phyloP scores from a whole-genome alignment of 306 rosid genomes.

The Cyclanthera cordifolia region DNA sequence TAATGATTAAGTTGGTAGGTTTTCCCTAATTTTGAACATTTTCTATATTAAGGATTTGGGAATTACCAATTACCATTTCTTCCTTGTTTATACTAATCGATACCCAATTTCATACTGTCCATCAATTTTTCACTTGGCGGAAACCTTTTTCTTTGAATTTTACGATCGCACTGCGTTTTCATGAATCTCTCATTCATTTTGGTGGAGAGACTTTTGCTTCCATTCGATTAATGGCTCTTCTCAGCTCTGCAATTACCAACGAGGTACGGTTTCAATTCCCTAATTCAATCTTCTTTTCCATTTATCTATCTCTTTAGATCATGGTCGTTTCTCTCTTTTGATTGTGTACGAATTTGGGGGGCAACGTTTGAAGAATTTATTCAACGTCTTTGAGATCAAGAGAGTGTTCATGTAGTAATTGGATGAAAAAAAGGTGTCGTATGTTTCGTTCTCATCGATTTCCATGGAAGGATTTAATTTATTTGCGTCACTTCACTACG shows the following conservation, averaged over 20 bases:
- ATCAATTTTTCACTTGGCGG: not conserved
- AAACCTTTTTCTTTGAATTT: not conserved
- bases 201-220: not conserved
- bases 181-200: not conserved
- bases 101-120: not conserved
- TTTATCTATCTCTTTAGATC: not conserved
- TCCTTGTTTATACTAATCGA: not conserved
- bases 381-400: not conserved
- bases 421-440: not conserved
- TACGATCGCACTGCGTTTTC: not conserved
- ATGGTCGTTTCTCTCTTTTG: not conserved
- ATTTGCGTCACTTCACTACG: not conserved
- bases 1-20: too few species aligned
- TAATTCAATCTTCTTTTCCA: not conserved
- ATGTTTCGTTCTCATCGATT: not conserved
- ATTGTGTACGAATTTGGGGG: not conserved
- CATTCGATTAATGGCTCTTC: slow-evolving; percentile 41
- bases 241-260: slow-evolving; percentile 53
- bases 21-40: too few species aligned
- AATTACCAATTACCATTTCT: not conserved
- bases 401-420: not conserved
- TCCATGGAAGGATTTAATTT: not conserved
- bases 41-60: not conserved
- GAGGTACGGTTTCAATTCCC: slow-evolving; percentile 38
- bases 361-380: not conserved